phyloP scores from a whole-genome alignment of 2,329 filamentous ascomycete species.

The Pseudocercospora crystallina region DNA sequence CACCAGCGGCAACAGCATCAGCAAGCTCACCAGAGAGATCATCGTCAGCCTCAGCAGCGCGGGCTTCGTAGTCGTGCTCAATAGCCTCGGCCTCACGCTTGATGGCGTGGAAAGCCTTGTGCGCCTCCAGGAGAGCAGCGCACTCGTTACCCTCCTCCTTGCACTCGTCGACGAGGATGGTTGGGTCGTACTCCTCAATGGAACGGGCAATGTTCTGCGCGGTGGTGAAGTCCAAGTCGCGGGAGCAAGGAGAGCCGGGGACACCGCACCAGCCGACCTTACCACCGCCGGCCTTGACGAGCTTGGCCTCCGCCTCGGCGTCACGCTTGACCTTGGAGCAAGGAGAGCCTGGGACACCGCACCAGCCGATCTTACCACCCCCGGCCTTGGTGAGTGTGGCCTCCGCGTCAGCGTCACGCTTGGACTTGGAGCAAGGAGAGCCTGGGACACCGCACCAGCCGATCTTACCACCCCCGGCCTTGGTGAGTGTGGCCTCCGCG shows the following conservation, averaged over 20 bases:
- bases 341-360: conserved; percentile 41
- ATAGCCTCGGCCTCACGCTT: conserved; percentile 30
- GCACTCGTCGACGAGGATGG: conserved; percentile 17
- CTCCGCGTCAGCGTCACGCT: conserved; percentile 11
- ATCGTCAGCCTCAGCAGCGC: conserved; percentile 7
- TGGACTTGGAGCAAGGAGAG: conserved; percentile 36
- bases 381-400: conserved; percentile 24
- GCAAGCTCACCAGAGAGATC: conserved; percentile 12
- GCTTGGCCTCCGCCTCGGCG: conserved; percentile 30
- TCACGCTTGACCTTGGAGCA: conserved; percentile 41
- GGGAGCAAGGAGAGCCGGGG: conserved; percentile 45
- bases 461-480: conserved; percentile 4
- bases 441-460: conserved; percentile 41
- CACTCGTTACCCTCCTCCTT: conserved; percentile 27
- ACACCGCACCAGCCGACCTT: conserved; percentile 38
- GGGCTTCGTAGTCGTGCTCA: conserved; percentile 5
- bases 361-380: conserved; percentile 24
- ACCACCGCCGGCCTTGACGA: conserved; percentile 26
- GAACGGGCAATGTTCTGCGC: conserved; percentile 23
- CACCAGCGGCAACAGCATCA: background rate
- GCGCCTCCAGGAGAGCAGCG: conserved; percentile 28
- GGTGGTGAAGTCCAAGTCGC: conserved; percentile 41
- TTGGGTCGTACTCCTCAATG: conserved; percentile 23
- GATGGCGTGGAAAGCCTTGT: conserved; percentile 23
- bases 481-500: conserved; percentile 34